These are phyloP conservation scores for Monoraphidium neglectum DNA, from an alignment of 139 green algal genomes.

Conservation along the genomic window DNA sequence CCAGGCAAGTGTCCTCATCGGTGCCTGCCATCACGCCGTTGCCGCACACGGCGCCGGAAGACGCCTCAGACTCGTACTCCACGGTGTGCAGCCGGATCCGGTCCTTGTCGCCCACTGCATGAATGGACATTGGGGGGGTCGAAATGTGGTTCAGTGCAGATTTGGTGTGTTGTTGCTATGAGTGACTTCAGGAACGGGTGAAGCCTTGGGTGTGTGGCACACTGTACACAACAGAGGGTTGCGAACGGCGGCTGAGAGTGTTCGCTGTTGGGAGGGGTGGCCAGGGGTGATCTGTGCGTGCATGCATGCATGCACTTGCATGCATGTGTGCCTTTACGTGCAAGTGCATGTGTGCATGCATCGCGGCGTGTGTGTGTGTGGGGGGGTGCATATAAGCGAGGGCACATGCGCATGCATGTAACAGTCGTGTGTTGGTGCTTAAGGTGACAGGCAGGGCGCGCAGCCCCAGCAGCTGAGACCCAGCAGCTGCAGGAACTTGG, in stretches of 20 bases:
- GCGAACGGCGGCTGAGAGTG: too few species aligned
- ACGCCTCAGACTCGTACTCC: conserved; percentile 70
- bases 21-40: conserved; percentile 42
- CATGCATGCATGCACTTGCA: too few species aligned
- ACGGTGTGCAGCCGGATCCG: conserved; percentile 73
- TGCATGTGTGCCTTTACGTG: too few species aligned
- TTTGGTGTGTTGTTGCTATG: background rate
- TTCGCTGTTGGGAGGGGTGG: too few species aligned
- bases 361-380: too few species aligned
- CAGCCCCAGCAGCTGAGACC: background rate
- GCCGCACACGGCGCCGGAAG: conserved; percentile 58
- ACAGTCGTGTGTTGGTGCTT: background rate
- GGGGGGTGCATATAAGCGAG: background rate
- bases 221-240: too few species aligned
- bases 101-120: conserved; percentile 79
- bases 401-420: background rate
- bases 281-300: too few species aligned
- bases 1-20: conserved; percentile 66
- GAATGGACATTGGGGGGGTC: background rate
- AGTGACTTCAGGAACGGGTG: background rate
- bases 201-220: too few species aligned
- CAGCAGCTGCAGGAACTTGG: background rate
- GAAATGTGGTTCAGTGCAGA: background rate
- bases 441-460: background rate
- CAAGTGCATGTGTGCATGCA: too few species aligned